phyloP scores from a whole-genome alignment of 495 filamentous ascomycete genomes.

The Annulohypoxylon stygium region DNA sequence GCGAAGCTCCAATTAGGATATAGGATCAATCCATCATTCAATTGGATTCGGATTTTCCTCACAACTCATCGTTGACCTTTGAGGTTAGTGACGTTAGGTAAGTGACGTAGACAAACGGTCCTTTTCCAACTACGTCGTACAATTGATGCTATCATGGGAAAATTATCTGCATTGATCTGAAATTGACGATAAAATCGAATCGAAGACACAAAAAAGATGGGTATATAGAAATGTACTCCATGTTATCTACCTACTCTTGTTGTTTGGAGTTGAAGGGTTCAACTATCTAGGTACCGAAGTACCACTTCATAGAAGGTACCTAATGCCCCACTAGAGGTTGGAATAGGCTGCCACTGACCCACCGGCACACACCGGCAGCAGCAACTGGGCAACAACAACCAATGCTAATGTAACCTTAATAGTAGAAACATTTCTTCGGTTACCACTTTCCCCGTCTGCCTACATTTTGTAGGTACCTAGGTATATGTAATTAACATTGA shows the following conservation, averaged over 20 bases:
- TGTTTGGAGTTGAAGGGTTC: too few relatives aligned
- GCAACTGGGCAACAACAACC: conserved; percentile 16
- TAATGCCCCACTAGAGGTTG: conserved; percentile 18
- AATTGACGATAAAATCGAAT: too few relatives aligned
- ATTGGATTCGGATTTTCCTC: background rate
- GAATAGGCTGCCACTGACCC: conserved; percentile 34
- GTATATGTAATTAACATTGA: conserved; percentile 6
- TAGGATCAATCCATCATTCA: background rate
- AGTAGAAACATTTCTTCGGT: background rate
- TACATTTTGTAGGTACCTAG: background rate
- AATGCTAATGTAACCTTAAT: conserved; percentile 24
- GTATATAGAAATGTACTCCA: too few relatives aligned
- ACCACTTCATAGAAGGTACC: background rate
- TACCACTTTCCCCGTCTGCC: background rate
- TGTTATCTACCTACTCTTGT: too few relatives aligned
- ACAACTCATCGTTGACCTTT: background rate
- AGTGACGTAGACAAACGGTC: background rate
- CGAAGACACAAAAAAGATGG: too few relatives aligned
- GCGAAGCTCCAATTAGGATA: background rate
- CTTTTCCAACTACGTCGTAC: too few relatives aligned
- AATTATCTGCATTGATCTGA: too few relatives aligned
- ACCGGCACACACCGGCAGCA: conserved; percentile 17
- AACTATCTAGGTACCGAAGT: background rate
- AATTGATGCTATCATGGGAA: too few relatives aligned
- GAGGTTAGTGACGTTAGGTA: background rate